Base-by-base conservation (phyloP, 306 rosid species). In the Dryas octopetala region DNA sequence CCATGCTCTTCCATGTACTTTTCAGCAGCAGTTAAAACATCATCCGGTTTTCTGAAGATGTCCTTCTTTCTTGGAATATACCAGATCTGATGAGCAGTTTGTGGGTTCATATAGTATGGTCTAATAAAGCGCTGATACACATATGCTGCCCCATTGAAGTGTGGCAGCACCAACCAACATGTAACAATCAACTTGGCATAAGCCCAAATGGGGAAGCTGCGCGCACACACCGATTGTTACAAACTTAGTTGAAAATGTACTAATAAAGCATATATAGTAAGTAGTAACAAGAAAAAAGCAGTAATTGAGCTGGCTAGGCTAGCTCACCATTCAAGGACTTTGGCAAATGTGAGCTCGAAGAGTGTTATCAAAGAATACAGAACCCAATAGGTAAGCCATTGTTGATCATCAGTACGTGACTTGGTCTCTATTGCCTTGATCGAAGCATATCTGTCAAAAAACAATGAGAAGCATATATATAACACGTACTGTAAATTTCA, bases 371-470 rank as follows among this genome's bases (percentile, higher is more conserved):
- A 73, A 68, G 99, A 95, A 73, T 95, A 95, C 14, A 95, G 88
- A 81, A 92, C 96, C 97, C 97, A 95, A 80, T 95, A 95, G 0
- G 99, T 95, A 5, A 95, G 97, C 99, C 99, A 95, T 78, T 95
- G 97, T 38, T 95, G 93, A 62, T 95, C 97, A 78, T 95, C 97
- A 12, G 78, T 71, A 10, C 66, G 85, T 53, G 97, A 92, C 80
- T 68, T 86, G 47, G 88, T 95, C 88, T 95, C 97, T 76, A 95
- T 95, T 41, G 99, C 99, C 79, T 59, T 88, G 60, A 95, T 83
- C 3, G 97, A 95, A 74, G 99, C 97, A 78, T 92, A 82, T 66
- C 97, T 95, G 40, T 16, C 47, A 13, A 6, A 58, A 74, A 19
- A 26, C 40, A 65, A 54, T 13, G 38, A 53, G 4, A 70, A 8